Conservation (phyloP, 441 rosid species). For the Gossypium laxum region DNA sequence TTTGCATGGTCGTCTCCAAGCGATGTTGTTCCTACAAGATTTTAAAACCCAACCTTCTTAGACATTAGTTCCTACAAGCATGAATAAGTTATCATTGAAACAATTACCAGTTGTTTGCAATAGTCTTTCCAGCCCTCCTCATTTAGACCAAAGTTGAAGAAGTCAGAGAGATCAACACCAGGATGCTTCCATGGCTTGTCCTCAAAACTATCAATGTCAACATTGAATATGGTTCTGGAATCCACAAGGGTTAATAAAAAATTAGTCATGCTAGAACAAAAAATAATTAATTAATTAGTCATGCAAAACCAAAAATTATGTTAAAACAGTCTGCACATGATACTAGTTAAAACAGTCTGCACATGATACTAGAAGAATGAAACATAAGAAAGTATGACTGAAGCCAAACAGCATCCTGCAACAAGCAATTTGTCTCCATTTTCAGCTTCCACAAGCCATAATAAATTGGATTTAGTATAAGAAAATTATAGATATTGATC, state of each 20-base stretch:
- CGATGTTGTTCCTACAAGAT: slow-evolving; percentile 71
- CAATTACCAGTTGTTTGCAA: slow-evolving; percentile 84
- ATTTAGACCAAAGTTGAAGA: slow-evolving; percentile 82
- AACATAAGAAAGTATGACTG: not conserved
- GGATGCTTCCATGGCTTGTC: slow-evolving; percentile 95
- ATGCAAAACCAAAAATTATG: not conserved
- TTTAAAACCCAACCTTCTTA: slow-evolving; percentile 20
- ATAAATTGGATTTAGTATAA: not conserved
- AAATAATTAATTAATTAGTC: slow-evolving; percentile 1
- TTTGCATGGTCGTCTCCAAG: slow-evolving; percentile 86
- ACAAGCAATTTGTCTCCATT: slow-evolving; percentile 7
- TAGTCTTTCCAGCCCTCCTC: slow-evolving; percentile 97
- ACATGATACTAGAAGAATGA: not conserved
- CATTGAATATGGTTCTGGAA: slow-evolving; percentile 85
- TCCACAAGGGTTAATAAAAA: slow-evolving; percentile 5
- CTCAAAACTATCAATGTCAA: slow-evolving; percentile 82
- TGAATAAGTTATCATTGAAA: slow-evolving; percentile 17
- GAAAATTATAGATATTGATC: slow-evolving; percentile 12
- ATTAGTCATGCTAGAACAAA: slow-evolving; percentile 10
- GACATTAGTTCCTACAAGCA: slow-evolving; percentile 22
- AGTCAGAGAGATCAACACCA: slow-evolving; percentile 63
- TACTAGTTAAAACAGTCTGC: not conserved
- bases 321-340: not conserved
- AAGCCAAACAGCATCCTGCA: slow-evolving; percentile 2
- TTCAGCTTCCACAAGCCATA: not conserved